Evolutionary conservation across 2,329 filamentous ascomycete genomes (phyloP).

Genomic region (Thermoascus crustaceus): DNA sequence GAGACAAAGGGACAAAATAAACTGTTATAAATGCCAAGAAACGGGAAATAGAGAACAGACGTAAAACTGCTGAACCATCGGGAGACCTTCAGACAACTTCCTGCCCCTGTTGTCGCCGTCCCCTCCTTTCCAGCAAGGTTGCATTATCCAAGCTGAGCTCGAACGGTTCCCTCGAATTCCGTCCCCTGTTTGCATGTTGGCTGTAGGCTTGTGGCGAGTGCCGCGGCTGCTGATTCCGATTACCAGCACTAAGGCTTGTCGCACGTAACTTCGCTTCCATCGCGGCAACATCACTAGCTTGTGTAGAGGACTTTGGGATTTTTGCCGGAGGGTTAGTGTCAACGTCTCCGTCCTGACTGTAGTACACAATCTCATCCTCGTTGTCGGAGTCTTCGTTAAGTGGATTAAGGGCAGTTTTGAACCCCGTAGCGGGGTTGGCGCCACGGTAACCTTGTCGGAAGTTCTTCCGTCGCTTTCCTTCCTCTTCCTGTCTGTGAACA

Average conservation of each 20-base stretch:
- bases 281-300: slow-evolving; percentile 54
- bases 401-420: slow-evolving; percentile 55
- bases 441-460: slow-evolving; percentile 62
- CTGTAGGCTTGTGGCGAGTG: slow-evolving; percentile 62
- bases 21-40: background rate
- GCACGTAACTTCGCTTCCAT: slow-evolving; percentile 84
- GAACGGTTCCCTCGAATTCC: slow-evolving; percentile 70
- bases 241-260: slow-evolving; percentile 56
- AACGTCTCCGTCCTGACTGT: slow-evolving; percentile 30
- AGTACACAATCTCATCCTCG: slow-evolving; percentile 49
- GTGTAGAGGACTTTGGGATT: slow-evolving; percentile 55
- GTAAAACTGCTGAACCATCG: background rate
- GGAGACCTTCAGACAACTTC: slow-evolving; percentile 16
- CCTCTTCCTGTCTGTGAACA: slow-evolving; percentile 92
- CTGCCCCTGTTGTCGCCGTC: slow-evolving; percentile 32
- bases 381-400: slow-evolving; percentile 58
- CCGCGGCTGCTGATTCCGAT: slow-evolving; percentile 45
- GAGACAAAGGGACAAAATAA: background rate
- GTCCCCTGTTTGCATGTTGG: slow-evolving; percentile 77
- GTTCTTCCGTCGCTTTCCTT: slow-evolving; percentile 83
- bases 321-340: slow-evolving; percentile 49
- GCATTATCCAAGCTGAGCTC: slow-evolving; percentile 88
- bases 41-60: background rate
- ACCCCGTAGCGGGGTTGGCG: slow-evolving; percentile 45
- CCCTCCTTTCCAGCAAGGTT: slow-evolving; percentile 70